Conservation (phyloP, 2,329 filamentous ascomycete species). For the Colletotrichum ledebouriae region DNA sequence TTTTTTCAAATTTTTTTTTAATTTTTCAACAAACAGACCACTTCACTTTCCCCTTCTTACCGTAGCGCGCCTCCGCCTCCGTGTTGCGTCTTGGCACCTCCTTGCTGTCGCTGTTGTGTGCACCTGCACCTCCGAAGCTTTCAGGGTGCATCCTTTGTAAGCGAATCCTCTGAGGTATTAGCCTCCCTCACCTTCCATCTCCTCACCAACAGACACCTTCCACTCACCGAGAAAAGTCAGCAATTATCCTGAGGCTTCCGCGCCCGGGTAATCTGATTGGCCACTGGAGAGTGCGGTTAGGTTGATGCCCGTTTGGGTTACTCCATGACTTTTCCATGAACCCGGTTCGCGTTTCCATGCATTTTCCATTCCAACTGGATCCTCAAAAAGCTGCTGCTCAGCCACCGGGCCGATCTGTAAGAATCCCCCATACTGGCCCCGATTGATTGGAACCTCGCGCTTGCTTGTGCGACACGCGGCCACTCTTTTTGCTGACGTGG, state of each 20-base stretch:
- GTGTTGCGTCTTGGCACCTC: constrained; percentile 21
- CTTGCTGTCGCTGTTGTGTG: constrained; percentile 17
- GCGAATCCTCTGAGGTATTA: not conserved
- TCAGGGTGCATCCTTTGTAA: constrained; percentile 7
- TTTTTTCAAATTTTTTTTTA: too few species aligned
- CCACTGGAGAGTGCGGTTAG: not conserved
- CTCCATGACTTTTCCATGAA: constrained; percentile 20
- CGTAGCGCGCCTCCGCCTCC: not conserved
- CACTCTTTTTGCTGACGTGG: not conserved
- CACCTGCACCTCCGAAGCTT: constrained; percentile 8
- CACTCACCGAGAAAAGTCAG: not conserved
- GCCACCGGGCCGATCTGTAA: constrained; percentile 19
- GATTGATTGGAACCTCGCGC: not conserved
- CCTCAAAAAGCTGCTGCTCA: constrained; percentile 13
- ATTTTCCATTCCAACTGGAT: not conserved
- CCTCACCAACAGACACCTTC: not conserved
- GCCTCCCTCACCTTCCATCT: not conserved
- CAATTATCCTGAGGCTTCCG: constrained; percentile 5
- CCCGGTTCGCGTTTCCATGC: constrained; percentile 12
- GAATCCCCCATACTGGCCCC: not conserved
- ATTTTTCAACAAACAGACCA: too few species aligned
- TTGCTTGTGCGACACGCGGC: constrained; percentile 13
- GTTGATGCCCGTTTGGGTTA: not conserved
- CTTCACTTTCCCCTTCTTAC: constrained; percentile 6
- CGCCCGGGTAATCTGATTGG: constrained; percentile 20